Evolutionary conservation across 2,329 filamentous ascomycete species (phyloP).

Genomic region (Fusarium palustre): DNA sequence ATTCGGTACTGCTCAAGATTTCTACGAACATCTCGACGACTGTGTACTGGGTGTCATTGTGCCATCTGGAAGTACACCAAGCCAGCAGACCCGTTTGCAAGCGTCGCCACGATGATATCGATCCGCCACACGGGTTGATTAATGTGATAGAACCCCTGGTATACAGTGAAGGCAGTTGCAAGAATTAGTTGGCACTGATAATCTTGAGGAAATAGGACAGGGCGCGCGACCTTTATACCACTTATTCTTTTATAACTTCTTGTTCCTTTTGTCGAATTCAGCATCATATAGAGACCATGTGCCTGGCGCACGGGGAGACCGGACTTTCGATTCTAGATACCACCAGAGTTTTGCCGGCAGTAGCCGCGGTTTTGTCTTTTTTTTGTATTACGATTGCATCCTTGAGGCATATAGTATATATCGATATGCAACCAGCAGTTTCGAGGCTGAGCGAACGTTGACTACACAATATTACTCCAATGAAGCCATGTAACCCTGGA

Average conservation of each 20-base stretch:
- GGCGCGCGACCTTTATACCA: conserved; percentile 7
- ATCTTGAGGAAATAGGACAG: conserved; percentile 18
- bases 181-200: conserved; percentile 20
- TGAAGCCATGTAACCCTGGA: not conserved
- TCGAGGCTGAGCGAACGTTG: not conserved
- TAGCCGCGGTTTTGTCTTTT: conserved; percentile 18
- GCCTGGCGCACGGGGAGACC: conserved; percentile 33
- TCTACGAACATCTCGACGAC: conserved; percentile 92
- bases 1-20: conserved; percentile 91
- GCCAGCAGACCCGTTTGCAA: conserved; percentile 26
- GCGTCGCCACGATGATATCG: conserved; percentile 15
- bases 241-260: conserved; percentile 3
- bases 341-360: conserved; percentile 33
- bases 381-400: conserved; percentile 29
- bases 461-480: not conserved
- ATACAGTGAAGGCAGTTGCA: conserved; percentile 9
- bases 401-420: conserved; percentile 8
- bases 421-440: conserved; percentile 1
- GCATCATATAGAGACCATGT: conserved; percentile 31
- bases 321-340: conserved; percentile 41
- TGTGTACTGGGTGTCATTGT: conserved; percentile 71
- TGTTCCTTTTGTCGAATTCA: conserved; percentile 23
- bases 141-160: not conserved
- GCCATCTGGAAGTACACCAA: conserved; percentile 47
- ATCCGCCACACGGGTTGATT: not conserved